Base-by-base conservation (phyloP, 2,329 filamentous ascomycete species). In the Pseudogymnoascus sp. region DNA sequence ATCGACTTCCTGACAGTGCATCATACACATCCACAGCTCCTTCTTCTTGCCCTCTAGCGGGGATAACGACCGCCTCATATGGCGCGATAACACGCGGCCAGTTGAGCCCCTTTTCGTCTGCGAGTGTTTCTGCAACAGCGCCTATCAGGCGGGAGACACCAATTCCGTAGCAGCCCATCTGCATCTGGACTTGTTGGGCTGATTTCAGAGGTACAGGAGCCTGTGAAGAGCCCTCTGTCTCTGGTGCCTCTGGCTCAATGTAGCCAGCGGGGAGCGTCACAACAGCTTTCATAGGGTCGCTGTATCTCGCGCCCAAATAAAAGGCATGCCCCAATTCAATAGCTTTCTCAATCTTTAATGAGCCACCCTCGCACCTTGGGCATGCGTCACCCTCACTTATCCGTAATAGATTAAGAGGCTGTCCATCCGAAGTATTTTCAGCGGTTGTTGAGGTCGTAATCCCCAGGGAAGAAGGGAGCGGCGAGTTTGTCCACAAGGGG, bases 161-260 rank as follows among this genome's bases (percentile, higher is more conserved):
- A 66, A 99, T 96, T 0, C 95, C 95, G 73, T 97, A 92, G 74
- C 95, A 99, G 63, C 95, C 95, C 95, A 99, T 99, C 68, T 96
- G 86, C 71, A 96, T 82, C 0, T 86, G 80, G 0, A 85, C 80
- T 43, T 69, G 65, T n/a, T 63, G 66, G 60, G 14, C 19, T 23
- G 11, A 13, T 31, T 60, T 64, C 4, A 13, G 25, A 23, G n/a
- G 14, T 10, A 61, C 61, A 13, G 37, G 62, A 14, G 39, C 28
- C 14, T 63, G n/a, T 3, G 41, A 54, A 37, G 25, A 34, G 2
- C 28, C 28, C 51, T 57, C 51, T 34, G 16, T 21, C 16, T 4
- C 16, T 57, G 48, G n/a, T 25, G 10, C 51, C 28, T 63, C 63
- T 61, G 48, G n/a, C n/a, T 63, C 31, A 16, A 60, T 11, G 37